Conservation (phyloP, 2,329 filamentous ascomycete genomes). For the Ceratocystis papillata region DNA sequence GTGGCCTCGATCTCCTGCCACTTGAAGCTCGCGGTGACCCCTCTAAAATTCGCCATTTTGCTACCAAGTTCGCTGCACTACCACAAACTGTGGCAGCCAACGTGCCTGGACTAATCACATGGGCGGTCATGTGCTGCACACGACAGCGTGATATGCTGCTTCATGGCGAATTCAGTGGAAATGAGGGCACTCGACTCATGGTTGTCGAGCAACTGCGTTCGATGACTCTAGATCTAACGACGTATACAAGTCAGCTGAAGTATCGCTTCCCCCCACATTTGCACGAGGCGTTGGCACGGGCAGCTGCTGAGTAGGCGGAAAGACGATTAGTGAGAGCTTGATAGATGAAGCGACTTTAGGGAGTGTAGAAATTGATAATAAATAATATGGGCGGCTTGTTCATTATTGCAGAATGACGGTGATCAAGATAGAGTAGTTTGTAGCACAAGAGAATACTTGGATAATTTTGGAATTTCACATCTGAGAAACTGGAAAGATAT, state of each 20-base stretch:
- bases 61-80: slow-evolving; percentile 68
- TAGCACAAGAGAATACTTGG: too few species aligned
- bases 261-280: slow-evolving; percentile 80
- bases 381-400: too few species aligned
- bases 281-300: slow-evolving; percentile 77
- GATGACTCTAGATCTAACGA: slow-evolving; percentile 80
- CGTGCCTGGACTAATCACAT: slow-evolving; percentile 82
- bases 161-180: slow-evolving; percentile 62
- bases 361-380: too few species aligned
- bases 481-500: not conserved
- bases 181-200: slow-evolving; percentile 51
- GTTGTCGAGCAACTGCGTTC: slow-evolving; percentile 63
- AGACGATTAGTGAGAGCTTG: not conserved
- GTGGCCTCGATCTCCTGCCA: slow-evolving; percentile 65
- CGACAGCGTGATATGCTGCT: slow-evolving; percentile 62
- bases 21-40: slow-evolving; percentile 65
- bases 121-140: slow-evolving; percentile 81
- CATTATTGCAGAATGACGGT: too few species aligned
- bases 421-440: too few species aligned
- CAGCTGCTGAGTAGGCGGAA: slow-evolving; percentile 51
- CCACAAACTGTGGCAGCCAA: slow-evolving; percentile 76
- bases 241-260: slow-evolving; percentile 78
- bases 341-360: not conserved
- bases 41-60: slow-evolving; percentile 64
- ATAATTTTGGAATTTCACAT: too few species aligned